Evolutionary conservation across 305 asterid genomes (phyloP), one percentile per base, ranked within the genome.

Genomic region (Rubia tinctorum): DNA sequence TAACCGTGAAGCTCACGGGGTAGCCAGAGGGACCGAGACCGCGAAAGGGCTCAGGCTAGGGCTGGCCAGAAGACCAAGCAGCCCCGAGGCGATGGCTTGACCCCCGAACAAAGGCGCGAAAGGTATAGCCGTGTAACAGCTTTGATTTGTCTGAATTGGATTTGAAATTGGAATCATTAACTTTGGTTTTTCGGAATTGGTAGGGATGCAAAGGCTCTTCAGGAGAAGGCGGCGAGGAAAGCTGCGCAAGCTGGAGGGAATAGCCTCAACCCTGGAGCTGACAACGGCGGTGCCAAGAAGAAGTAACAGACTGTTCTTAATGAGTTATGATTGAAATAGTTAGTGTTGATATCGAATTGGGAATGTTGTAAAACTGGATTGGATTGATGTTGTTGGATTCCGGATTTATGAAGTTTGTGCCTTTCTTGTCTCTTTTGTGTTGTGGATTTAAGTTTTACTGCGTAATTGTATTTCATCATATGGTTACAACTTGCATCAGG

Each of bases 1-100:
- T 20, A 72, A 86, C 77, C 88, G 87, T 49, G 37, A 74, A 80
- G 86, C 83, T 75, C 71, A 86, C 89, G 93, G 11, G 91, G 97
- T 4, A 92, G 76, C 60, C 93, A 92, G 78, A 88, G 97, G 80
- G 97, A 90, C 2, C 88, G 92, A 18, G 96, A 92, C 74, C 88
- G 96, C 0, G 93, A 88, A 77, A 90, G 93, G 80, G 96, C 95
- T 75, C 95, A 88, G 51, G 95, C 97, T 68, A 84, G 95, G 74
- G 71, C 82, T 11, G 85, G 77, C 25, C 15, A 77, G 30, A 92
- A 90, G 78, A 5, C 80, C 82, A 85, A 77, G 80, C 79, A 79
- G 14, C 74, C 75, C 1, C 90, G 82, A 72, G 89, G 79, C 43
- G 92, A 88, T 66, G 93, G 93, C 66, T 83, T 88, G 80, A 90